Evolutionary conservation across 345 rosid species (phyloP).

Genomic region (Lumnitzera littorea): DNA sequence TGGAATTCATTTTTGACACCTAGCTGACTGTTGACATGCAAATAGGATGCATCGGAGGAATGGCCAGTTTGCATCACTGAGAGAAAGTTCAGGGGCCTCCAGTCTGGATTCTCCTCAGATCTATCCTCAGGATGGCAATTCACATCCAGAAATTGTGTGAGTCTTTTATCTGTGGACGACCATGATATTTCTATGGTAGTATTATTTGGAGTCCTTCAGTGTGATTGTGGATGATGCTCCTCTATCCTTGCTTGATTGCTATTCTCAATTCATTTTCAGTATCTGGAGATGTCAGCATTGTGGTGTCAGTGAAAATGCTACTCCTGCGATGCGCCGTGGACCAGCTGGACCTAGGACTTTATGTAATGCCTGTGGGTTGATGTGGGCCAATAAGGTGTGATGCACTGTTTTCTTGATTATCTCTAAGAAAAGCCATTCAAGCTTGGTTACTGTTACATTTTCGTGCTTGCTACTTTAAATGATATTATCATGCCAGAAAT

Average conservation of each 20-base stretch:
- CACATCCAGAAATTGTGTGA: conserved; percentile 52
- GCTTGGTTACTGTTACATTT: too few relatives aligned
- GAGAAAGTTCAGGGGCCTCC: conserved; percentile 41
- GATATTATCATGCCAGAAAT: too few relatives aligned
- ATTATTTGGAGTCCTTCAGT: conserved; percentile 3
- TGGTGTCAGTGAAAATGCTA: conserved; percentile 58
- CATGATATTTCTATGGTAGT: conserved; percentile 2
- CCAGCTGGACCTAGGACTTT: conserved; percentile 81
- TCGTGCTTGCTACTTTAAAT: too few relatives aligned
- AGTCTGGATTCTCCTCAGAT: conserved; percentile 47
- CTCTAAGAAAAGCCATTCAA: background rate
- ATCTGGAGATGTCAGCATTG: conserved; percentile 58
- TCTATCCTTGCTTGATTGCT: background rate
- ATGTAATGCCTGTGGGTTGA: conserved; percentile 80
- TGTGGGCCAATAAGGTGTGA: conserved; percentile 81
- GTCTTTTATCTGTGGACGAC: conserved; percentile 16
- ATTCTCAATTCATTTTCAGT: conserved; percentile 22
- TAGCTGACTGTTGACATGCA: conserved; percentile 1
- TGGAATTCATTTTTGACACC: too few relatives aligned
- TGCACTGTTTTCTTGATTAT: conserved; percentile 4
- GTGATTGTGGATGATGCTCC: conserved; percentile 3
- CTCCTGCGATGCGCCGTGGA: conserved; percentile 85
- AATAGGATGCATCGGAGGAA: conserved; percentile 68
- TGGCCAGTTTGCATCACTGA: conserved; percentile 66
- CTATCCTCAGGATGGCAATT: conserved; percentile 35